These are phyloP conservation scores for Eutrema salsugineum DNA, from an alignment of 441 rosid genomes.

Conservation along the genomic window DNA sequence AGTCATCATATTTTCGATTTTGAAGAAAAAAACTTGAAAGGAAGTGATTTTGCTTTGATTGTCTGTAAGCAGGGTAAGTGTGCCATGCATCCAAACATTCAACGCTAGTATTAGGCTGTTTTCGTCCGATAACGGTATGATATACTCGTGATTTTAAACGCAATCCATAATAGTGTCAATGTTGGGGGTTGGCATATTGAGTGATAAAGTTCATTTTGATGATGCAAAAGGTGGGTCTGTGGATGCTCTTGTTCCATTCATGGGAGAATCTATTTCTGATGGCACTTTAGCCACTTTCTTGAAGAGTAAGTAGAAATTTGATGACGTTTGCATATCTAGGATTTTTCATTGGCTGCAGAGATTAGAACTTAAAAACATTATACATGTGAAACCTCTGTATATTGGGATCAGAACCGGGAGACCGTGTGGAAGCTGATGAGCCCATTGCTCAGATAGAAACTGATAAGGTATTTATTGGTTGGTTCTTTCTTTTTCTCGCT, in stretches of 20 bases:
- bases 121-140: slow-evolving; percentile 38
- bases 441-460: slow-evolving; percentile 60
- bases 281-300: slow-evolving; percentile 47
- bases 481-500: background rate
- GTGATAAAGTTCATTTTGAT: slow-evolving; percentile 22
- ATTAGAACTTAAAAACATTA: background rate
- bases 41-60: background rate
- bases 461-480: slow-evolving; percentile 40
- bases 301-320: slow-evolving; percentile 38
- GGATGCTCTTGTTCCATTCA: slow-evolving; percentile 51
- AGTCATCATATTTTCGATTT: background rate
- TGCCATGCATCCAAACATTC: slow-evolving; percentile 14
- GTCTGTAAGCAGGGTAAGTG: slow-evolving; percentile 21
- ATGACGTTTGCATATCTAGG: background rate
- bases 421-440: slow-evolving; percentile 49
- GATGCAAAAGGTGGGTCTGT: slow-evolving; percentile 44
- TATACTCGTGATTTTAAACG: background rate
- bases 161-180: background rate
- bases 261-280: slow-evolving; percentile 60
- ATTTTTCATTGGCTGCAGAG: background rate
- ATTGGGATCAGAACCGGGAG: slow-evolving; percentile 47
- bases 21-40: background rate
- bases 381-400: background rate
- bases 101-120: slow-evolving; percentile 21
- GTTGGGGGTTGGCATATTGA: background rate